Base-by-base conservation (phyloP, 805 yeast species). In the Kuraishia molischiana region DNA sequence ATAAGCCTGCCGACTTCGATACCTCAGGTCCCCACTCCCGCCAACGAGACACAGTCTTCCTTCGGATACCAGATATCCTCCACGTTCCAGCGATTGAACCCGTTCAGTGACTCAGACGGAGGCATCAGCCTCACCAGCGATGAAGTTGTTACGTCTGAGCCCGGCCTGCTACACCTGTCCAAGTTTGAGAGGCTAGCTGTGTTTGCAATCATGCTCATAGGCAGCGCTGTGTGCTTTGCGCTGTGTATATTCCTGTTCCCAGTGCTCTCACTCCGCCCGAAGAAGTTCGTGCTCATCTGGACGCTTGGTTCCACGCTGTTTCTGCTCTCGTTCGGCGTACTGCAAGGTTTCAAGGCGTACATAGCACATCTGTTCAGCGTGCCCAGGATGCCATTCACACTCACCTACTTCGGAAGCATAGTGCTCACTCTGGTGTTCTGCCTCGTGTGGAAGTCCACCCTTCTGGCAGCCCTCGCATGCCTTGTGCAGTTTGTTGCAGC, bases 271-370 rank as follows among this genome's bases (percentile, higher is more conserved):
- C 57, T 85, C 29, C 75, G 79, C 46, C 97, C 97, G 8, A 67
- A 86, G 37, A 89, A 89, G 56, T 87, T 89, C 52, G 95, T 92
- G 9, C 61, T 76, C 26, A 51, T 79, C 17, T 89, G 97, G 97
- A 72, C 94, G 2, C 63, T 89, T 61, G 97, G 95, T 0, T 80
- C 94, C 2, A 52, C 87, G 15, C 58, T 89, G 28, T 87, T 89
- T 55, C 78, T 89, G 17, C 52, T 80, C 3, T 81, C 95, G 9
- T 89, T 89, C 59, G 95, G 92, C 1, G 70, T 85, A 4, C 62
- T 87, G 15, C 95, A 85, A 62, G 97, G 97, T 0, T 92, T 94
- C 2, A 61, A 69, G n/a, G 76, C 78, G 17, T 90, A 85, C 52
- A 41, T 72, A 20, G 58, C 60, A 20, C 95, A 86, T 52, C 62